These are phyloP conservation scores for Neurospora crassa DNA, from an alignment of 2,329 filamentous ascomycete species.

Conservation along the genomic window DNA sequence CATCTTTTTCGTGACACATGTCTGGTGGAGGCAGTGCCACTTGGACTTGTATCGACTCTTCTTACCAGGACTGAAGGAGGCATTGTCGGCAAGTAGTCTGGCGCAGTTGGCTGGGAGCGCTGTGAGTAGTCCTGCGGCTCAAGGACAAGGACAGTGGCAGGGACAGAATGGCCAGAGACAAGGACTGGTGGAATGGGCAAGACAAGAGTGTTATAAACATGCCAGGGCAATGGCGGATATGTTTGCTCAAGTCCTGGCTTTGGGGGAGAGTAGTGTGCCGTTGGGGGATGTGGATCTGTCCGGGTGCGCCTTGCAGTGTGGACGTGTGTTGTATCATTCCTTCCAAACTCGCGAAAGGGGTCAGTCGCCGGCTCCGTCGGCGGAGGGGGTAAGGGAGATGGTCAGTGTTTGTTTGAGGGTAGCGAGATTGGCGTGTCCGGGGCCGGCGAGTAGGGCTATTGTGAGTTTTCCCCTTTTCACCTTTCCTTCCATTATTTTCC, in stretches of 20 bases:
- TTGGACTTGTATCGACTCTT: constrained; percentile 47
- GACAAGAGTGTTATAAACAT: constrained; percentile 36
- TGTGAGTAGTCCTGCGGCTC: constrained; percentile 27
- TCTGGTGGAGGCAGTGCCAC: constrained; percentile 50
- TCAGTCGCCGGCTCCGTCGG: constrained; percentile 28
- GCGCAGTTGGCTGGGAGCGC: constrained; percentile 33
- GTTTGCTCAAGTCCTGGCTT: constrained; percentile 40
- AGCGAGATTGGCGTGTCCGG: constrained; percentile 40
- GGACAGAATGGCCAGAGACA: neutral
- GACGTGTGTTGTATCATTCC: constrained; percentile 41
- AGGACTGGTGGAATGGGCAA: neutral
- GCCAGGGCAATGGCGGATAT: constrained; percentile 46
- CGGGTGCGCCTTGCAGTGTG: constrained; percentile 46
- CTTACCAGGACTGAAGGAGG: constrained; percentile 41
- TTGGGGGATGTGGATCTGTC: constrained; percentile 46
- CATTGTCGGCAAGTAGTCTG: constrained; percentile 34
- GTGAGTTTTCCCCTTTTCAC: constrained; percentile 20
- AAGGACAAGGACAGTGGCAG: neutral
- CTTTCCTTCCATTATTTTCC: too few species aligned
- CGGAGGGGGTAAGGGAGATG: constrained; percentile 38
- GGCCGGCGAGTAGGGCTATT: constrained; percentile 40
- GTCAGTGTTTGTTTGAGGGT: constrained; percentile 41
- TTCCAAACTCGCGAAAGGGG: constrained; percentile 34
- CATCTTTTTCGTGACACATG: constrained; percentile 50
- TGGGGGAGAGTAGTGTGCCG: constrained; percentile 36